Percentiles rank a stretch among this genome's conserved stretches.
These are phyloP conservation scores for Ceriops decandra DNA, from an alignment of 345 rosid species.

Conservation along the genomic window DNA sequence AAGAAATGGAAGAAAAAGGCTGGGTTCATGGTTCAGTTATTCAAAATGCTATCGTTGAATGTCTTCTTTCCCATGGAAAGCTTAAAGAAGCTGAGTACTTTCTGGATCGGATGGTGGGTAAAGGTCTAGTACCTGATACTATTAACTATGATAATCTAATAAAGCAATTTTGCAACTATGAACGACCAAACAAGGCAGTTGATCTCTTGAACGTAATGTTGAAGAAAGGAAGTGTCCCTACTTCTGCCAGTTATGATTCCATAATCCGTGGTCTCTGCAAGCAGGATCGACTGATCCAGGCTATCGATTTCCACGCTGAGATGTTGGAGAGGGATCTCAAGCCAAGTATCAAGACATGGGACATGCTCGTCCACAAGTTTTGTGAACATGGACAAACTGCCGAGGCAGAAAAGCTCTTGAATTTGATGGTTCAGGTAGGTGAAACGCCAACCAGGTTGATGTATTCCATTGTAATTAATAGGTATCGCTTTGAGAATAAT, in stretches of 20 bases:
- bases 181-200: slow-evolving; percentile 44
- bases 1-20: slow-evolving; percentile 50
- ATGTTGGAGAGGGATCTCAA: slow-evolving; percentile 50
- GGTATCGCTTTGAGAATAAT: slow-evolving; percentile 51
- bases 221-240: slow-evolving; percentile 45
- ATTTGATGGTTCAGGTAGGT: slow-evolving; percentile 39
- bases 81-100: slow-evolving; percentile 52
- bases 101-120: slow-evolving; percentile 40
- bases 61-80: slow-evolving; percentile 42
- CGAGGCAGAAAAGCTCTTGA: slow-evolving; percentile 56
- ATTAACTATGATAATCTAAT: slow-evolving; percentile 51
- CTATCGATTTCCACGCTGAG: slow-evolving; percentile 61
- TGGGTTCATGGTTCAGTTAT: slow-evolving; percentile 43
- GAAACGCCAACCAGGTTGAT: slow-evolving; percentile 57
- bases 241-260: slow-evolving; percentile 54
- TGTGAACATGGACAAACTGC: slow-evolving; percentile 39
- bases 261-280: slow-evolving; percentile 43
- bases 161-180: slow-evolving; percentile 43
- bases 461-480: slow-evolving; percentile 45
- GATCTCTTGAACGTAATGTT: slow-evolving; percentile 66
- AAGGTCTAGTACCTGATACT: slow-evolving; percentile 31
- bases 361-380: slow-evolving; percentile 33
- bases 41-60: slow-evolving; percentile 44
- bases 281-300: slow-evolving; percentile 37
- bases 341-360: slow-evolving; percentile 52